Conservation (phyloP, 805 yeast species). For the Metschnikowia proteae region DNA sequence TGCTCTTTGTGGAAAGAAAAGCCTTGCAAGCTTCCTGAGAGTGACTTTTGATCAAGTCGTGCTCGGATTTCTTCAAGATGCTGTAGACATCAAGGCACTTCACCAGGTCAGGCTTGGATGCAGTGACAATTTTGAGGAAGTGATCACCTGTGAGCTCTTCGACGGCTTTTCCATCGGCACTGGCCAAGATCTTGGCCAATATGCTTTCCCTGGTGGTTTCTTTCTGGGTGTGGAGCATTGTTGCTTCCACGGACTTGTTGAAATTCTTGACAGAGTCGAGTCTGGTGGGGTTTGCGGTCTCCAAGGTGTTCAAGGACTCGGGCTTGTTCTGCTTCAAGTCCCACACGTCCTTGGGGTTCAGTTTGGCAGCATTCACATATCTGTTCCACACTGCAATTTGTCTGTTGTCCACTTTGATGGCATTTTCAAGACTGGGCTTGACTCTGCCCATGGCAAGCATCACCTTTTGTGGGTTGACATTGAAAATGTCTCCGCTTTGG, state of each 20-base stretch:
- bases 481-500: conserved; percentile 81
- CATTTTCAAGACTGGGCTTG: conserved; percentile 70
- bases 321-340: conserved; percentile 43
- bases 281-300: conserved; percentile 12
- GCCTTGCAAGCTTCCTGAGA: conserved; percentile 20
- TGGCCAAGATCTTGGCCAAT: conserved; percentile 40
- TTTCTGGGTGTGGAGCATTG: conserved; percentile 42
- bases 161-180: conserved; percentile 25
- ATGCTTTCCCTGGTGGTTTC: conserved; percentile 45
- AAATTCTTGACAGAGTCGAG: conserved; percentile 21
- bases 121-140: conserved; percentile 16
- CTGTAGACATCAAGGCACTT: conserved; percentile 35
- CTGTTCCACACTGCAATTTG: conserved; percentile 77
- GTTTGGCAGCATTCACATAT: conserved; percentile 57
- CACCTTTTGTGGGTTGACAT: conserved; percentile 82
- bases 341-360: conserved; percentile 57
- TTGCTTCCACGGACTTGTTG: conserved; percentile 39
- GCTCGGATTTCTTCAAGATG: conserved; percentile 26
- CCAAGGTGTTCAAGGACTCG: conserved; percentile 30
- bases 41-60: conserved; percentile 21
- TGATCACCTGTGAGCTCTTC: conserved; percentile 16
- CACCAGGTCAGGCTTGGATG: conserved; percentile 23
- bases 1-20: conserved; percentile 31
- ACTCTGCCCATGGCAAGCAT: conserved; percentile 77
- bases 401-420: conserved; percentile 64